phyloP scores from a whole-genome alignment of 257 asterid species.

The Capsicum pubescens region DNA sequence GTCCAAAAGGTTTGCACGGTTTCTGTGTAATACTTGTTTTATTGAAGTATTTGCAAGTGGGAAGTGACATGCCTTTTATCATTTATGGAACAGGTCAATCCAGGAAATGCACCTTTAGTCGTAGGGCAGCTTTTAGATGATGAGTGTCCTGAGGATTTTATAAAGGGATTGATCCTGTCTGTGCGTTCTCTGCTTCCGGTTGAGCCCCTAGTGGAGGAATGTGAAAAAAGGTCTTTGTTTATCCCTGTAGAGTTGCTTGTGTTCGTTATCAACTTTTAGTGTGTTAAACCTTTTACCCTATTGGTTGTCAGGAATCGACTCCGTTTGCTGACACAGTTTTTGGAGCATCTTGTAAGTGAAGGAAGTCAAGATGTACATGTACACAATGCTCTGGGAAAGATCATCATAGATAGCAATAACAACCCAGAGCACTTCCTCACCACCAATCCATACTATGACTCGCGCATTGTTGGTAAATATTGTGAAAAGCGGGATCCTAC shows the following conservation, averaged over 20 bases:
- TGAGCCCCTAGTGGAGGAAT: conserved; percentile 97
- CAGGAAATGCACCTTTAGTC: conserved; percentile 98
- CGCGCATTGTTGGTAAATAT: conserved; percentile 98
- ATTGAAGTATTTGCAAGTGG: conserved; percentile 8
- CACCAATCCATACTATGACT: conserved; percentile 96
- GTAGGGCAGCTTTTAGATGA: conserved; percentile 99
- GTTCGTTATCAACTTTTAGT: conserved; percentile 9
- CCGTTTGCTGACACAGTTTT: conserved; percentile 92
- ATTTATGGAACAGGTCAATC: conserved; percentile 73
- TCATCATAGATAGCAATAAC: conserved; percentile 96
- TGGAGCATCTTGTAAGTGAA: conserved; percentile 99
- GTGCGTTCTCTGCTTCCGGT: conserved; percentile 99
- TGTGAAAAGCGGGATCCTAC: conserved; percentile 99
- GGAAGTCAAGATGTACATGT: conserved; percentile 99
- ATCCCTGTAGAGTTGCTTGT: conserved; percentile 23
- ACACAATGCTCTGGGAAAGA: conserved; percentile 98
- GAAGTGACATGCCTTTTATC: conserved; percentile 34
- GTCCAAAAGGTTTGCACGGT: conserved; percentile 83
- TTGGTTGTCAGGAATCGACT: conserved; percentile 82
- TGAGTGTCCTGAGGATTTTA: conserved; percentile 98
- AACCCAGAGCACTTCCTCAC: conserved; percentile 99
- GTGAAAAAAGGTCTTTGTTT: conserved; percentile 80
- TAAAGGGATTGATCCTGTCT: conserved; percentile 92
- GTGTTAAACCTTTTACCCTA: conserved; percentile 32
- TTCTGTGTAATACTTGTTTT: not conserved